A percentile compares a stretch with the other conserved stretches of the same genome.
Conservation (phyloP, 129 eudicot species). For the Lactuca sativa region DNA sequence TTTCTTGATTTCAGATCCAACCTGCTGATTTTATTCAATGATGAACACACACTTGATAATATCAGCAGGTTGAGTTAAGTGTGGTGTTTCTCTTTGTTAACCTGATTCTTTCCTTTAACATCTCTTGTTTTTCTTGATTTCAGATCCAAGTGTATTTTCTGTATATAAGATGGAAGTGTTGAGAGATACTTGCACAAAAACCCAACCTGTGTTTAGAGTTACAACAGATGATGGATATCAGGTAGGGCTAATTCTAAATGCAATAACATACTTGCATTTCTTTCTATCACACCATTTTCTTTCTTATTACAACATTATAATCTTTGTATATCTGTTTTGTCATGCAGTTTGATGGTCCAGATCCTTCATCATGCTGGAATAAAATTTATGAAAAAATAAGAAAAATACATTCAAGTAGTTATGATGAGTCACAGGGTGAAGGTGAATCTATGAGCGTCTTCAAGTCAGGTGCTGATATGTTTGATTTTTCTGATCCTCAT, state of each 20-base stretch:
- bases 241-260: conserved; percentile 34
- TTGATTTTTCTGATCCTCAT: conserved; percentile 85
- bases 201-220: conserved; percentile 67
- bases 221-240: conserved; percentile 72
- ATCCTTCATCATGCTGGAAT: conserved; percentile 75
- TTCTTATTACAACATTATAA: not conserved
- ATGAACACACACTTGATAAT: no score
- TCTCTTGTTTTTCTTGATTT: not conserved
- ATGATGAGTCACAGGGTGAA: conserved; percentile 22
- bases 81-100: not conserved
- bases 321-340: conserved; percentile 11
- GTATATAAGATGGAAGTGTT: conserved; percentile 80
- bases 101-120: not conserved
- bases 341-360: conserved; percentile 69
- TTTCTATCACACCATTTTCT: conserved; percentile 1
- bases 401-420: conserved; percentile 36
- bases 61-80: no score
- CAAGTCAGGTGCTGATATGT: conserved; percentile 76
- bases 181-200: conserved; percentile 58
- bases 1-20: not conserved
- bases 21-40: no score
- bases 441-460: conserved; percentile 37
- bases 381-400: conserved; percentile 56
- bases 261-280: conserved; percentile 4
- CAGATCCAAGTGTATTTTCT: conserved; percentile 58